phyloP scores from a whole-genome alignment of 768 basidiomycete genomes.

The Xerocomellus amylosporus region DNA sequence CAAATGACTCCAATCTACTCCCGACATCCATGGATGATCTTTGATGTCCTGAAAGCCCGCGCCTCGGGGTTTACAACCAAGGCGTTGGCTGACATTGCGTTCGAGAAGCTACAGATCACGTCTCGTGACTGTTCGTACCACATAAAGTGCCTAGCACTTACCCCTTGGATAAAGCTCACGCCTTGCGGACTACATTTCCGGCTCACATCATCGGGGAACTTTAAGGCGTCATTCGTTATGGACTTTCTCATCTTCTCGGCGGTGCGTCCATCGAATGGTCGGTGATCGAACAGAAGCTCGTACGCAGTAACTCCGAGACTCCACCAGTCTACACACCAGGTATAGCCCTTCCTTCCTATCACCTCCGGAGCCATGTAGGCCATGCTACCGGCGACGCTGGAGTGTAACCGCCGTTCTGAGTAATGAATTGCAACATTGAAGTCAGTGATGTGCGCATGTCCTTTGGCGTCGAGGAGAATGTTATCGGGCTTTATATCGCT shows the following conservation, averaged over 20 bases:
- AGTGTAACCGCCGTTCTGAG: slow-evolving; percentile 83
- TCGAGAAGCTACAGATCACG: slow-evolving; percentile 66
- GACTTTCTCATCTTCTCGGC: slow-evolving; percentile 85
- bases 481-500: slow-evolving; percentile 98
- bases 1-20: slow-evolving; percentile 77
- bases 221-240: slow-evolving; percentile 76
- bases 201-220: slow-evolving; percentile 68
- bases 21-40: slow-evolving; percentile 79
- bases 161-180: slow-evolving; percentile 62
- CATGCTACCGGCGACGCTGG: slow-evolving; percentile 96
- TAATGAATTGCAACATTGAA: slow-evolving; percentile 99
- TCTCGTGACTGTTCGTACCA: slow-evolving; percentile 11
- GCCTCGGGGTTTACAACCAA: slow-evolving; percentile 74
- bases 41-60: slow-evolving; percentile 78
- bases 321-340: slow-evolving; percentile 95
- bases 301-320: slow-evolving; percentile 88
- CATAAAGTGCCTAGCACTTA: slow-evolving; percentile 37
- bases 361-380: slow-evolving; percentile 99
- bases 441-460: slow-evolving; percentile 96
- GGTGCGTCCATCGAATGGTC: slow-evolving; percentile 90
- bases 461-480: slow-evolving; percentile 87
- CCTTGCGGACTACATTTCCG: slow-evolving; percentile 64
- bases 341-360: slow-evolving; percentile 88
- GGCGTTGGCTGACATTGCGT: slow-evolving; percentile 68
- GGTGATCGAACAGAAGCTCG: slow-evolving; percentile 78